Evolutionary conservation across 106 monocot genomes (phyloP).

Genomic region (Allium sativum): DNA sequence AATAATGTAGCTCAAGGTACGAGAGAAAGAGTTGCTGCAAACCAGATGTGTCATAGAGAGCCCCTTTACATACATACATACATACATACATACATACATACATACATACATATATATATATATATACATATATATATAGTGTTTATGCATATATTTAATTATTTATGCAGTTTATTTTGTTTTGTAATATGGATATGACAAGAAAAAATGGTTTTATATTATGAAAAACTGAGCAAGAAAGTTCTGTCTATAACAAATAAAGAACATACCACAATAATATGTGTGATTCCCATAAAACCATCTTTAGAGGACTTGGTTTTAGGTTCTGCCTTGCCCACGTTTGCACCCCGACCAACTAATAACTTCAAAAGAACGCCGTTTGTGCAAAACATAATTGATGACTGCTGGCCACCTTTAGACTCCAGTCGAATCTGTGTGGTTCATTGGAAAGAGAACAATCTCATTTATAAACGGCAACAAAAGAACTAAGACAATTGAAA

Average conservation of each 20-base stretch:
- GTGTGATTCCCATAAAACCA: constrained; percentile 50
- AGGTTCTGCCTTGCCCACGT: constrained; percentile 21
- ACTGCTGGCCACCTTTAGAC: constrained; percentile 79
- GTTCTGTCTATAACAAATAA: background rate
- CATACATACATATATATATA: background rate
- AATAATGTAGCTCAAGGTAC: too few relatives aligned
- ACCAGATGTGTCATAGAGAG: too few relatives aligned
- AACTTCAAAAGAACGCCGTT: constrained; percentile 85
- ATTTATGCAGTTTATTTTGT: too few relatives aligned
- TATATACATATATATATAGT: too few relatives aligned
- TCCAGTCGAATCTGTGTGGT: constrained; percentile 72
- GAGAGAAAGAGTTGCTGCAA: too few relatives aligned
- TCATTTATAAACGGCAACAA: too few relatives aligned
- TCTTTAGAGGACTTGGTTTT: constrained; percentile 22
- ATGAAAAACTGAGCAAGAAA: background rate
- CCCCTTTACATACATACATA: constrained; percentile 1
- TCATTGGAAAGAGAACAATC: too few relatives aligned
- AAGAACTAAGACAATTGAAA: too few relatives aligned
- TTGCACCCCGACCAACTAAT: constrained; percentile 54
- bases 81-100: background rate
- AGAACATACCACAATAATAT: constrained; percentile 80
- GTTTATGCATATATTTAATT: too few relatives aligned
- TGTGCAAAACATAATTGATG: constrained; percentile 97
- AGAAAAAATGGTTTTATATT: background rate
- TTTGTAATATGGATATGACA: too few relatives aligned